phyloP scores from a whole-genome alignment of 441 rosid genomes.

The Macaranga tanarius region DNA sequence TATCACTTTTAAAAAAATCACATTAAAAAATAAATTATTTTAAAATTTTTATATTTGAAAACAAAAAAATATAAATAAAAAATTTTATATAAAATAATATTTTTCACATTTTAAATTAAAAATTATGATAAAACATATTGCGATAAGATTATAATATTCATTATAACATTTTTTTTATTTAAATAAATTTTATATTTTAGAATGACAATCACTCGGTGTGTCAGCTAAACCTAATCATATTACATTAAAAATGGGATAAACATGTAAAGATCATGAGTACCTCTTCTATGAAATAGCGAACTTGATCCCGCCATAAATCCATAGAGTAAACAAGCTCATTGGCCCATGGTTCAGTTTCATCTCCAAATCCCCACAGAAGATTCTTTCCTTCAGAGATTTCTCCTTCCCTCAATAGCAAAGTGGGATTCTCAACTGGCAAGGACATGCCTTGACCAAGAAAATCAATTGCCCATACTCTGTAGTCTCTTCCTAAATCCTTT shows the following conservation, averaged over 20 bases:
- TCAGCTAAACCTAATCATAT: background rate
- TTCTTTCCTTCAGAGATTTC: conserved; percentile 31
- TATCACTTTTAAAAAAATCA: no score
- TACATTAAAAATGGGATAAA: background rate
- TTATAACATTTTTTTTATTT: no score
- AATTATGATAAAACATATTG: no score
- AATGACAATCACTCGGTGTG: background rate
- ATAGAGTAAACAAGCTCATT: conserved; percentile 67
- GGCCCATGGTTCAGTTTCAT: conserved; percentile 80
- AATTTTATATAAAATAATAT: no score
- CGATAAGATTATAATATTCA: no score
- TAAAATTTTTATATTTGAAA: no score
- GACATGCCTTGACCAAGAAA: conserved; percentile 95
- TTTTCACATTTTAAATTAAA: no score
- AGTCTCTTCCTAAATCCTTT: conserved; percentile 79
- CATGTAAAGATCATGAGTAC: conserved; percentile 28
- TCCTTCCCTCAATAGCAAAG: conserved; percentile 37
- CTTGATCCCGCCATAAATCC: conserved; percentile 90
- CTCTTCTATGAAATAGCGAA: conserved; percentile 69
- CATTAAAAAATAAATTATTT: no score
- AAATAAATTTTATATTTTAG: no score
- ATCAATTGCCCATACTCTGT: conserved; percentile 89
- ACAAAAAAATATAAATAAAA: no score
- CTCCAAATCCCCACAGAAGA: conserved; percentile 84
- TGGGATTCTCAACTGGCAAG: conserved; percentile 74